Evolutionary conservation across 768 basidiomycete species (phyloP).

Genomic region (Naganishia vaughanmartiniae): DNA sequence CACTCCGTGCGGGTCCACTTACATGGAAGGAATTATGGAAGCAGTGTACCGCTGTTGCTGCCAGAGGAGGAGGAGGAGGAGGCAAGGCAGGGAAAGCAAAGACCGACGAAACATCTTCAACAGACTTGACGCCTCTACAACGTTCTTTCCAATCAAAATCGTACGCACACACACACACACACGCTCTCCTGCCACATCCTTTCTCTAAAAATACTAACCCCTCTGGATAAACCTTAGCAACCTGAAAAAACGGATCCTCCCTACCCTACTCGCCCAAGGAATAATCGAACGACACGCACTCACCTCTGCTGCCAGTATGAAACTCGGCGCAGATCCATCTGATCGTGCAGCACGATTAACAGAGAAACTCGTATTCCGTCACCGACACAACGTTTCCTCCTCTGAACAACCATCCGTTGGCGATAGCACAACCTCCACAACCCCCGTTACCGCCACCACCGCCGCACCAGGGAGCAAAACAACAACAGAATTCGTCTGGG

Average conservation of each 20-base stretch:
- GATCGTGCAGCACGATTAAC: conserved; percentile 8
- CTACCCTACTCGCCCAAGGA: conserved; percentile 14
- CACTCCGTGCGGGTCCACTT: conserved; percentile 23
- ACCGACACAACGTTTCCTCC: not conserved
- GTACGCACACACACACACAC: not conserved
- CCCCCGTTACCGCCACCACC: not conserved
- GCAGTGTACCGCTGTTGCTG: not conserved
- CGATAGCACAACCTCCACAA: not conserved
- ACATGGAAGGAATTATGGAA: conserved; percentile 27
- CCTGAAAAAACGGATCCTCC: conserved; percentile 26
- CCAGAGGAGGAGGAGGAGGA: not conserved
- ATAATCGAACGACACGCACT: conserved; percentile 25
- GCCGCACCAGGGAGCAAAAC: not conserved
- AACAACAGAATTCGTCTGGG: conserved; percentile 25
- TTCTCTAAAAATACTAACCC: too few relatives aligned
- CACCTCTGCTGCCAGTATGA: conserved; percentile 1
- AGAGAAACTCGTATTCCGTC: not conserved
- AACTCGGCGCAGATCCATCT: not conserved
- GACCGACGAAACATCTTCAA: too few relatives aligned
- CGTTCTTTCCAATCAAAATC: conserved; percentile 22
- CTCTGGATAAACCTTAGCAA: not conserved
- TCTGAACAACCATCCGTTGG: not conserved
- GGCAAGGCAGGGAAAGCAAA: too few relatives aligned
- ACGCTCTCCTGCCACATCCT: not conserved
- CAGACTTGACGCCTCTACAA: not conserved